phyloP scores from a whole-genome alignment of 2,329 filamentous ascomycete genomes.

The Fusarium sp. region DNA sequence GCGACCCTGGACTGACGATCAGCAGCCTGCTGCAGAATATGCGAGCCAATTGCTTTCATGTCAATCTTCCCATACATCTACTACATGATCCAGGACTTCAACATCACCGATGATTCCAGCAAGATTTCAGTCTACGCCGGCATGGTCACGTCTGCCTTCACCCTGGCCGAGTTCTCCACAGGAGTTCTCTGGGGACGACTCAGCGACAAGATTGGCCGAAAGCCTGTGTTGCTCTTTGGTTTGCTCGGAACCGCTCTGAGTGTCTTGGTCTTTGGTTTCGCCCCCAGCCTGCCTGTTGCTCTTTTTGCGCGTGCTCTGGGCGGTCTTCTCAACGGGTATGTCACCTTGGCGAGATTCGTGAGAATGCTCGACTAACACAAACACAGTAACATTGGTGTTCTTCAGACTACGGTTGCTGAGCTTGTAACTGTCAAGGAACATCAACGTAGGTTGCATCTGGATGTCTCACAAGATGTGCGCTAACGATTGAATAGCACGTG shows the following conservation, averaged over 20 bases:
- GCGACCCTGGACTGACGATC: conserved; percentile 20
- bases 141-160: conserved; percentile 96
- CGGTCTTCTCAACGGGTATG: conserved; percentile 90
- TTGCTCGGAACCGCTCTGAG: conserved; percentile 90
- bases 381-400: conserved; percentile 85
- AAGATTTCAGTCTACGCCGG: conserved; percentile 92
- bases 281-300: conserved; percentile 81
- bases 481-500: conserved; percentile 69
- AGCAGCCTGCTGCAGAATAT: conserved; percentile 89
- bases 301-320: conserved; percentile 88
- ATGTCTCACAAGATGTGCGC: conserved; percentile 1
- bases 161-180: conserved; percentile 92
- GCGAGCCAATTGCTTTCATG: conserved; percentile 99
- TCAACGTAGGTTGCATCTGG: conserved; percentile 70
- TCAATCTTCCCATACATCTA: conserved; percentile 99
- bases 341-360: background rate
- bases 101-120: conserved; percentile 79
- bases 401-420: conserved; percentile 95
- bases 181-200: conserved; percentile 92
- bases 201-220: conserved; percentile 91
- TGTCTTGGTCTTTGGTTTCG: conserved; percentile 92
- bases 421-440: conserved; percentile 93
- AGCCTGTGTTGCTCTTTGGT: conserved; percentile 90
- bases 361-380: conserved; percentile 20
- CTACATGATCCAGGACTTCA: conserved; percentile 94